These are phyloP conservation scores for Hypoxylon sp. DNA, from an alignment of 2,329 filamentous ascomycete species.

Conservation along the genomic window DNA sequence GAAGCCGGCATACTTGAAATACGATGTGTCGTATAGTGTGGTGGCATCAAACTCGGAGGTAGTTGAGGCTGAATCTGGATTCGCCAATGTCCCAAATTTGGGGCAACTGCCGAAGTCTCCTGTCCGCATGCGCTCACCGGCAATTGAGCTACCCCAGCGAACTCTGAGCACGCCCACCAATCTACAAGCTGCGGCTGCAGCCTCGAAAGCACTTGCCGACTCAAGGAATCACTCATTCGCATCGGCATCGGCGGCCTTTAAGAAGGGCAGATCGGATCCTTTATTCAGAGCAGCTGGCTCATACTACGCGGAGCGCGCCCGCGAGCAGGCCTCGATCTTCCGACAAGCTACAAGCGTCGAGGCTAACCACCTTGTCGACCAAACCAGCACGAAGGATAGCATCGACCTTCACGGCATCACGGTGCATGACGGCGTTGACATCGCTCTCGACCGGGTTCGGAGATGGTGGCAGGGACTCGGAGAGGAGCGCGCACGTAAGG, in stretches of 20 bases:
- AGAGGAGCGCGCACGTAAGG: constrained; percentile 63
- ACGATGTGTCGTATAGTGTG: constrained; percentile 43
- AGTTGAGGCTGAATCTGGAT: constrained; percentile 2
- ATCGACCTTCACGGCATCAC: constrained; percentile 87
- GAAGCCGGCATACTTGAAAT: constrained; percentile 49
- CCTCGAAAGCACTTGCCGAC: constrained; percentile 31
- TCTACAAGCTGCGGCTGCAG: constrained; percentile 30
- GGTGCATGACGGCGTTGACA: constrained; percentile 82
- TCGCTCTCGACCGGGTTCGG: constrained; percentile 72
- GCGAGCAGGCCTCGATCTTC: constrained; percentile 67
- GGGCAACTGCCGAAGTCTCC: constrained; percentile 10
- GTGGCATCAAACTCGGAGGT: constrained; percentile 35
- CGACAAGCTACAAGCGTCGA: constrained; percentile 68
- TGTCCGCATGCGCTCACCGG: constrained; percentile 8
- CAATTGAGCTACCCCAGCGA: constrained; percentile 6
- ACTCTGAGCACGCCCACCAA: constrained; percentile 8
- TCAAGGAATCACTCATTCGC: constrained; percentile 43
- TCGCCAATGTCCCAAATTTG: constrained; percentile 5
- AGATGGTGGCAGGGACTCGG: constrained; percentile 81
- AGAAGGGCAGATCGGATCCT: constrained; percentile 70
- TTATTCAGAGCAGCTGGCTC: constrained; percentile 78
- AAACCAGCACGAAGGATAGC: constrained; percentile 66
- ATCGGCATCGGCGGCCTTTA: constrained; percentile 54
- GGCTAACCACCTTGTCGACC: constrained; percentile 74
- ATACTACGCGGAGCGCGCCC: constrained; percentile 77